phyloP scores from a whole-genome alignment of 78 protist species.

The Isochrysis galbana region DNA sequence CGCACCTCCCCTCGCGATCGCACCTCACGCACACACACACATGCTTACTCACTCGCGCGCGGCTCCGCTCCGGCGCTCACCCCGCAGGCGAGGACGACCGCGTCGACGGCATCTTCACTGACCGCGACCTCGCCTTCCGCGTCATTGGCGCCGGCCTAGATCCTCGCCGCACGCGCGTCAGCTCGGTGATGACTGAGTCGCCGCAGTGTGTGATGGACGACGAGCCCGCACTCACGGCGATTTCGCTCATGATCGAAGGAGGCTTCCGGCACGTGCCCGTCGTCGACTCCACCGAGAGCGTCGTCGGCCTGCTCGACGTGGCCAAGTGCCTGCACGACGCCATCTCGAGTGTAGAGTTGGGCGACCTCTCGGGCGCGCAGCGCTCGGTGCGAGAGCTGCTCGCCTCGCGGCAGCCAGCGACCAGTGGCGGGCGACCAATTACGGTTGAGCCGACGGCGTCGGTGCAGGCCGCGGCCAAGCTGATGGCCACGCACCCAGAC shows the following conservation, averaged over 20 bases:
- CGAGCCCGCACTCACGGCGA: not conserved
- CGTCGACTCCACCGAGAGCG: not conserved
- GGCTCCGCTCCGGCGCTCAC: no score
- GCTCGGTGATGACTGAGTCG: not conserved
- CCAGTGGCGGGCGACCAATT: no score
- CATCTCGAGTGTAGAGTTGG: not conserved
- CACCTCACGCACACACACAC: no score
- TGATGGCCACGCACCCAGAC: not conserved
- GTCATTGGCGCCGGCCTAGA: not conserved
- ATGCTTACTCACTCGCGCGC: no score
- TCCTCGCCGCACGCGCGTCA: not conserved
- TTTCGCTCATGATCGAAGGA: not conserved
- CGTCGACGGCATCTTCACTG: not conserved
- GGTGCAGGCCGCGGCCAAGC: not conserved
- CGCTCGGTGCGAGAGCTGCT: not conserved
- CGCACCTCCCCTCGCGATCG: no score
- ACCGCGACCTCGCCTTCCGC: not conserved
- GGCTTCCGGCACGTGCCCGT: not conserved
- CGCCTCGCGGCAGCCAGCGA: not conserved
- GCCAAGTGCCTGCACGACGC: not conserved
- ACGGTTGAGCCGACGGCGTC: not conserved
- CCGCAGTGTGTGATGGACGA: not conserved
- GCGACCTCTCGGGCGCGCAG: not conserved
- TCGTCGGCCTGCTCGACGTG: not conserved
- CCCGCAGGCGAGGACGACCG: not conserved